A percentile compares a stretch with the other conserved stretches of the same genome.
Conservation (phyloP, 2,329 filamentous ascomycete species). For the Aspergillus sergii region DNA sequence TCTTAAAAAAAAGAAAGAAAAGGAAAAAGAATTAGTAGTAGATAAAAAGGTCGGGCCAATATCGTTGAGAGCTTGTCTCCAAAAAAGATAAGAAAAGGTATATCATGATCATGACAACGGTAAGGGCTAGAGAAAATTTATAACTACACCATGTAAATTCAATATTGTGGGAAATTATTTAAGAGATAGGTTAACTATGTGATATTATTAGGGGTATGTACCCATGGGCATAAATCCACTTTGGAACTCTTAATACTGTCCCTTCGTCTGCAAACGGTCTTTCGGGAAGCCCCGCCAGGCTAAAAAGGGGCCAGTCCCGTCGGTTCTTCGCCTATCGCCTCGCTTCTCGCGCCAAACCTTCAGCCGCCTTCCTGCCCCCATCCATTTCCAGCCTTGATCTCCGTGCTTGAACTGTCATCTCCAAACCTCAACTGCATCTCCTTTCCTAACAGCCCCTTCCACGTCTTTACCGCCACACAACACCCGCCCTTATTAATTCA, state of each 20-base stretch:
- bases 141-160: background rate
- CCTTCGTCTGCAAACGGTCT: constrained; percentile 2
- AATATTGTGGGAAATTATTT: background rate
- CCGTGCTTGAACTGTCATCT: constrained; percentile 16
- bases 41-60: background rate
- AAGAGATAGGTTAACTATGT: background rate
- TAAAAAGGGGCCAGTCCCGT: constrained; percentile 10
- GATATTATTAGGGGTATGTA: background rate
- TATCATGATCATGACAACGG: background rate
- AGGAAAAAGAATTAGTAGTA: background rate
- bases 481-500: constrained; percentile 3
- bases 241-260: background rate
- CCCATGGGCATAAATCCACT: background rate
- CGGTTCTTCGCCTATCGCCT: constrained; percentile 31
- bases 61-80: background rate
- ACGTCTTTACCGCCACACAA: background rate
- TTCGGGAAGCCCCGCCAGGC: constrained; percentile 10
- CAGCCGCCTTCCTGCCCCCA: constrained; percentile 27
- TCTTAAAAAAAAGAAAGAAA: background rate
- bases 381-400: constrained; percentile 11
- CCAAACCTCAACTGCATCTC: constrained; percentile 14
- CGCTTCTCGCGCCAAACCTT: constrained; percentile 39
- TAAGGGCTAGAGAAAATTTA: background rate
- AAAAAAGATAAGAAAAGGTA: background rate
- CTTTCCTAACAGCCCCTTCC: background rate